Evolutionary conservation across 192 early-diverging fungal genomes (phyloP), one percentile per base, ranked within the genome.

Genomic region (Rhizoclosmatium sp.): DNA sequence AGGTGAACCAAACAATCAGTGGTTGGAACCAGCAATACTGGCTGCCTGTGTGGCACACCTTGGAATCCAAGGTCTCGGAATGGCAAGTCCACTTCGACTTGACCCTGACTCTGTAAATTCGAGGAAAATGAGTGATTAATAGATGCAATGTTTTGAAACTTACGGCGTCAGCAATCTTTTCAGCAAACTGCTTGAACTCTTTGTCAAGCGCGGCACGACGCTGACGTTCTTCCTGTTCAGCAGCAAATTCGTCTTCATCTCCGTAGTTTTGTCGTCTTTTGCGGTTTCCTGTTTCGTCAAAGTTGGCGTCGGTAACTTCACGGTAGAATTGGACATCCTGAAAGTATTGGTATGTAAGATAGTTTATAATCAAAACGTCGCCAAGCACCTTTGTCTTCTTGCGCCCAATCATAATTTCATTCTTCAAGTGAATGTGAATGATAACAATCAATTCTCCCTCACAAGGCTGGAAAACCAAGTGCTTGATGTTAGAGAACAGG

Each of bases 301-400:
- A 97, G 59, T 92, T 91, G 2, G 94, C 94, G 70, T 99, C 98
- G 2, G 94, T 92, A 2, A 97, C 96, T 78, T 98, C 97, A 71
- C 95, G 92, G 81, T 97, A 98, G 87, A 99, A 99, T 86, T 99
- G 98, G 58, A 99, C 93, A 82, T 99, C 97, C 89, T 93, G 83
- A 4, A 40, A 23, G 21, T 56, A 56, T 31, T 31, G 31, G 31
- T 31, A 31, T 31, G 31, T n/a, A 56, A 56, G 10, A 56, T n/a
- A n/a, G 9, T 56, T 56, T 56, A 56, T 9, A 56, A 82, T 4
- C 41, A 19, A 62, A 58, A 47, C 23, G 49, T 31, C 21, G 39
- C 21, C 44, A 44, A 60, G 0, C 23, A 91, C 90, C 78, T 95
- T 93, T 7, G 93, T 96, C 85, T 99, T 99, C 88, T 97, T 98